Conservation (phyloP, 345 rosid genomes). For the Atalantia buxifolia region DNA sequence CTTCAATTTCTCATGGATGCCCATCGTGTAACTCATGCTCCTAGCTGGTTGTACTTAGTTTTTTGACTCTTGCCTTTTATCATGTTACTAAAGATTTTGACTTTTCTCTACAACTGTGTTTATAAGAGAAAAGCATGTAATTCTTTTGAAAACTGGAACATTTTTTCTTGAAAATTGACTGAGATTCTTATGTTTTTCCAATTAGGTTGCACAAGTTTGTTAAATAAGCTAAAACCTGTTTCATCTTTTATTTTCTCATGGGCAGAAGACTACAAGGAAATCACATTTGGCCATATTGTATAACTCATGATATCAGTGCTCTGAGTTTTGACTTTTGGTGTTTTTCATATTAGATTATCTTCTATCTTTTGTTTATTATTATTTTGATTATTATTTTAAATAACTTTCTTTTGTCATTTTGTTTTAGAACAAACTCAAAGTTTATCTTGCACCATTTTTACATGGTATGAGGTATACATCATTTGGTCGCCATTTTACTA, state of each 20-base stretch:
- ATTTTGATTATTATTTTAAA: background rate
- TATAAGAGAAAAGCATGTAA: background rate
- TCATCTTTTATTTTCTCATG: background rate
- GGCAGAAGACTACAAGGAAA: background rate
- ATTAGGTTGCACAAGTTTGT: background rate
- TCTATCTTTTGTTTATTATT: background rate
- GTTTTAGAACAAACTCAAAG: constrained; percentile 71
- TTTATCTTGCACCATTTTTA: constrained; percentile 83
- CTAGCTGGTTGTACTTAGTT: background rate
- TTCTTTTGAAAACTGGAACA: background rate
- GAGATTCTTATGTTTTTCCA: background rate
- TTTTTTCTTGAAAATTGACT: background rate
- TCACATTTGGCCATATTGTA: background rate
- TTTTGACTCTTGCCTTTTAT: background rate
- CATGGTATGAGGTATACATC: constrained; percentile 83
- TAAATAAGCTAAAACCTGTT: background rate
- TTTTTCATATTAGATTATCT: background rate
- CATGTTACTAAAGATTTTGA: background rate
- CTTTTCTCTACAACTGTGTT: background rate
- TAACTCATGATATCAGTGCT: background rate
- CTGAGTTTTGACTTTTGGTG: background rate
- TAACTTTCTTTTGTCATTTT: constrained; percentile 17
- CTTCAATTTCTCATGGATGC: background rate
- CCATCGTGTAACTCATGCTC: background rate
- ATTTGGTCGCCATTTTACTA: constrained; percentile 95